Conservation (phyloP, 2,329 filamentous ascomycete genomes). For the Fusarium concolor region DNA sequence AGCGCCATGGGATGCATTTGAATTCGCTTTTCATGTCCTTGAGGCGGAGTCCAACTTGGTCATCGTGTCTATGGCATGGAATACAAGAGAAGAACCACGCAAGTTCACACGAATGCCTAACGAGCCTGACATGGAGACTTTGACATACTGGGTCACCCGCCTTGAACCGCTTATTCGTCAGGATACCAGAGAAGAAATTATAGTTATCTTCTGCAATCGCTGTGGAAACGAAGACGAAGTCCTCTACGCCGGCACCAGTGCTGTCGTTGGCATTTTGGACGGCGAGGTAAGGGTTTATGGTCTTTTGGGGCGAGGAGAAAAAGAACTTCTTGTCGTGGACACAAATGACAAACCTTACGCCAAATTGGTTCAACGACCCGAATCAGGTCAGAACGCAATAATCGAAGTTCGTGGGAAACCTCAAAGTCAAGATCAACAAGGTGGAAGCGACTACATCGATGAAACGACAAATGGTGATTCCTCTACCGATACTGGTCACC, state of each 20-base stretch:
- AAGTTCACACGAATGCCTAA: slow-evolving; percentile 60
- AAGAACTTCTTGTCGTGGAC: slow-evolving; percentile 65
- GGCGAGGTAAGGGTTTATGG: slow-evolving; percentile 78
- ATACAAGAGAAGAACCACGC: slow-evolving; percentile 67
- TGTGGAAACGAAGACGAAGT: slow-evolving; percentile 73
- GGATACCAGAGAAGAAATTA: slow-evolving; percentile 67
- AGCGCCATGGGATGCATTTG: slow-evolving; percentile 54
- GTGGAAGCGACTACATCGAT: no score
- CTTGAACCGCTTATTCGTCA: slow-evolving; percentile 72
- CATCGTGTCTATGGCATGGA: slow-evolving; percentile 82
- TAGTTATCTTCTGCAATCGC: slow-evolving; percentile 78
- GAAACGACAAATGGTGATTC: no score
- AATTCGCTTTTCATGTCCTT: slow-evolving; percentile 67
- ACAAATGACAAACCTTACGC: not conserved
- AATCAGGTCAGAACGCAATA: not conserved
- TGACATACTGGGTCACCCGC: slow-evolving; percentile 80
- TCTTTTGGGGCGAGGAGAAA: slow-evolving; percentile 75
- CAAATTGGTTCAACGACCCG: slow-evolving; percentile 5
- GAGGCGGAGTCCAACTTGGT: slow-evolving; percentile 69
- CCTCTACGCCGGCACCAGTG: slow-evolving; percentile 79
- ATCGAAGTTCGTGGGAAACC: no score
- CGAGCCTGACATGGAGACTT: slow-evolving; percentile 77
- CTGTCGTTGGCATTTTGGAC: slow-evolving; percentile 73
- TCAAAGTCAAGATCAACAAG: no score
- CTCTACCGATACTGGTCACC: no score